Conservation (phyloP, 2,329 filamentous ascomycete genomes). For the Pseudocercospora musae region DNA sequence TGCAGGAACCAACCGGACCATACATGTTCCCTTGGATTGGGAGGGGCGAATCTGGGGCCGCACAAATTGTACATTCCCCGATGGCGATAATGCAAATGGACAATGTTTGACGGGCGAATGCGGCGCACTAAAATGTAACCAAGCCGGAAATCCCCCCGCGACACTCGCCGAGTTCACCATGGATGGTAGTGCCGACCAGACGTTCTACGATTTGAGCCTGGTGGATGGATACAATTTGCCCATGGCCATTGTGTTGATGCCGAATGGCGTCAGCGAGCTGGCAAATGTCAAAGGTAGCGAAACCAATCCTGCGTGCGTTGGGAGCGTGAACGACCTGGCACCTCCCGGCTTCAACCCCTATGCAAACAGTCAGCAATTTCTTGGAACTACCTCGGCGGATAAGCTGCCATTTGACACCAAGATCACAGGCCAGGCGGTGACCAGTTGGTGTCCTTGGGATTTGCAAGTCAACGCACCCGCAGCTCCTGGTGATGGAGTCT, state of each 20-base stretch:
- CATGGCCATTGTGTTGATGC: slow-evolving; percentile 54
- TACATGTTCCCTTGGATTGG: slow-evolving; percentile 71
- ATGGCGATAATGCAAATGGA: slow-evolving; percentile 54
- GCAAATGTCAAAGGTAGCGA: slow-evolving; percentile 68
- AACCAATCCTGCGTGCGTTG: slow-evolving; percentile 74
- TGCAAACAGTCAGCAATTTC: slow-evolving; percentile 50
- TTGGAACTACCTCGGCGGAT: slow-evolving; percentile 62
- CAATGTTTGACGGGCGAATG: slow-evolving; percentile 73
- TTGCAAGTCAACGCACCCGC: slow-evolving; percentile 65
- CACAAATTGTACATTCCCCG: slow-evolving; percentile 76
- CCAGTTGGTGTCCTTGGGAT: slow-evolving; percentile 77
- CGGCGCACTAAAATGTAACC: slow-evolving; percentile 63
- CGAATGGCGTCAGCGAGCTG: slow-evolving; percentile 58
- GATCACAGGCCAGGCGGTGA: slow-evolving; percentile 56
- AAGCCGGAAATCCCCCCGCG: slow-evolving; percentile 62
- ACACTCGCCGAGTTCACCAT: slow-evolving; percentile 81
- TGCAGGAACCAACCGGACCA: slow-evolving; percentile 55
- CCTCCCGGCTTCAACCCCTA: slow-evolving; percentile 47
- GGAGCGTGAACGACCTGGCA: slow-evolving; percentile 60
- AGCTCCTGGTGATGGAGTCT: slow-evolving; percentile 71
- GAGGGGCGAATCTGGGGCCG: slow-evolving; percentile 78
- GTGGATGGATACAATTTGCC: slow-evolving; percentile 84
- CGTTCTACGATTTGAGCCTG: slow-evolving; percentile 80
- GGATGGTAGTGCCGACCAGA: slow-evolving; percentile 63
- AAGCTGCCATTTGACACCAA: slow-evolving; percentile 65